Conservation (phyloP, 257 asterid genomes). For the Penstemon eatonii region DNA sequence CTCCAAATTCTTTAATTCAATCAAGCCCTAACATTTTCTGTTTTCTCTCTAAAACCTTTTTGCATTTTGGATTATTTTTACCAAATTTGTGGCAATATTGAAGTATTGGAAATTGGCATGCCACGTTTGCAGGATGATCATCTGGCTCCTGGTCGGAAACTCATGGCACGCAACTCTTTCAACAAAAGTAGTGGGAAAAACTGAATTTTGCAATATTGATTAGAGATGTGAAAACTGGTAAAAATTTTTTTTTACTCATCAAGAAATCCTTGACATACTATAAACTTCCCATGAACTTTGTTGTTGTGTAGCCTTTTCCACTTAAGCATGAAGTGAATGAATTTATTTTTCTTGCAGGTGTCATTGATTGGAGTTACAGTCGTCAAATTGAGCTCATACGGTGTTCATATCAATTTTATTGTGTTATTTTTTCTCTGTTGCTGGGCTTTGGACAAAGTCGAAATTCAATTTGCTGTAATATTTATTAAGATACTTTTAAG, state of each 20-base stretch:
- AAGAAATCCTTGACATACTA: not conserved
- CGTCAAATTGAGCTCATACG: conserved; percentile 1
- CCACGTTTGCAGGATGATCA: conserved; percentile 78
- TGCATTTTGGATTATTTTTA: not conserved
- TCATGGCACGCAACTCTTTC: conserved; percentile 72
- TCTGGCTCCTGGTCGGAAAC: conserved; percentile 61
- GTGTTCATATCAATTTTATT: too few relatives aligned
- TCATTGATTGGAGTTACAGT: conserved; percentile 2
- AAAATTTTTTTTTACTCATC: not conserved
- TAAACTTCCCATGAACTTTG: too few relatives aligned
- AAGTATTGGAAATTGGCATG: conserved; percentile 26
- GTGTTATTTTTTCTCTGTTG: conserved; percentile 7
- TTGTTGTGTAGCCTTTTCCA: too few relatives aligned
- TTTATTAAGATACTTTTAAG: conserved; percentile 10
- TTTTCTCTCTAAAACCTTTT: not conserved
- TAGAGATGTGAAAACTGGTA: conserved; percentile 37
- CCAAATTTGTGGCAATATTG: conserved; percentile 18
- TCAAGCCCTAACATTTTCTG: not conserved
- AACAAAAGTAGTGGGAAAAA: conserved; percentile 71
- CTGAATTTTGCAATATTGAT: conserved; percentile 34
- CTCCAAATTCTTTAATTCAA: too few relatives aligned
- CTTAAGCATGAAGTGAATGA: too few relatives aligned
- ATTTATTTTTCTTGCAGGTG: too few relatives aligned
- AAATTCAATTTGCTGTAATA: conserved; percentile 20
- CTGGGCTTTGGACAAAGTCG: conserved; percentile 15